Percentiles rank a stretch among this genome's conserved stretches.
phyloP scores from a whole-genome alignment of 2,329 filamentous ascomycete species.

The Aspergillus sp. region DNA sequence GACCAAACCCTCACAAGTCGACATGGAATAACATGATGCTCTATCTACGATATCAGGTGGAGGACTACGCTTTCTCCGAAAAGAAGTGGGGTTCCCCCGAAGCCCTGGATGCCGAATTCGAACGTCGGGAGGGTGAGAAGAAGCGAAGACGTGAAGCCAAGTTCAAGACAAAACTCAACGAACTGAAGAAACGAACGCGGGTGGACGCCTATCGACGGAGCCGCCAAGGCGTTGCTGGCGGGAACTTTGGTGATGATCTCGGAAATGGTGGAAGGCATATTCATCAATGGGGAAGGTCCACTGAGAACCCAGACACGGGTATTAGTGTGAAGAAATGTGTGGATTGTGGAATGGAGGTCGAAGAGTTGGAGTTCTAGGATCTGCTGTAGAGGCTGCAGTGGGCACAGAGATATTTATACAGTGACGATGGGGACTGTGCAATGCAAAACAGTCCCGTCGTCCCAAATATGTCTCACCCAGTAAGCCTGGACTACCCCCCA shows the following conservation, averaged over 20 bases:
- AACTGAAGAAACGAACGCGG: slow-evolving; percentile 88
- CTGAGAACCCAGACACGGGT: slow-evolving; percentile 43
- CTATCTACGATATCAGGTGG: slow-evolving; percentile 88
- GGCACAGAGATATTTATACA: too few species aligned
- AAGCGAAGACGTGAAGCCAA: slow-evolving; percentile 86
- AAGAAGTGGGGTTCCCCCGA: slow-evolving; percentile 89
- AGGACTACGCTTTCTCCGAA: slow-evolving; percentile 74
- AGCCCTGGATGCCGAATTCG: slow-evolving; percentile 84
- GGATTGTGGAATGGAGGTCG: slow-evolving; percentile 66
- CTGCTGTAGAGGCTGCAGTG: too few species aligned
- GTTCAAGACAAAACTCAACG: slow-evolving; percentile 82
- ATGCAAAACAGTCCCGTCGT: too few species aligned
- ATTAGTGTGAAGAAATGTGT: slow-evolving; percentile 68
- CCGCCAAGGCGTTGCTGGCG: slow-evolving; percentile 49
- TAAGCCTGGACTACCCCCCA: too few species aligned
- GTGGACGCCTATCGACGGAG: slow-evolving; percentile 84
- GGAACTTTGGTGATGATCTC: slow-evolving; percentile 73
- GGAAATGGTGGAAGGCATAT: slow-evolving; percentile 68
- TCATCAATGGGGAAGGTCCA: slow-evolving; percentile 72
- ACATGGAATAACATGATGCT: slow-evolving; percentile 99
- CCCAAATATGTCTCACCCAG: too few species aligned
- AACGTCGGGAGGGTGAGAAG: slow-evolving; percentile 71
- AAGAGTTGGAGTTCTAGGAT: slow-evolving; percentile 59
- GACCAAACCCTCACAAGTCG: slow-evolving; percentile 91
- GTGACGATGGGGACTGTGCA: too few species aligned